Evolutionary conservation across 2,329 filamentous ascomycete species (phyloP).

Genomic region (Aureobasidium sp.): DNA sequence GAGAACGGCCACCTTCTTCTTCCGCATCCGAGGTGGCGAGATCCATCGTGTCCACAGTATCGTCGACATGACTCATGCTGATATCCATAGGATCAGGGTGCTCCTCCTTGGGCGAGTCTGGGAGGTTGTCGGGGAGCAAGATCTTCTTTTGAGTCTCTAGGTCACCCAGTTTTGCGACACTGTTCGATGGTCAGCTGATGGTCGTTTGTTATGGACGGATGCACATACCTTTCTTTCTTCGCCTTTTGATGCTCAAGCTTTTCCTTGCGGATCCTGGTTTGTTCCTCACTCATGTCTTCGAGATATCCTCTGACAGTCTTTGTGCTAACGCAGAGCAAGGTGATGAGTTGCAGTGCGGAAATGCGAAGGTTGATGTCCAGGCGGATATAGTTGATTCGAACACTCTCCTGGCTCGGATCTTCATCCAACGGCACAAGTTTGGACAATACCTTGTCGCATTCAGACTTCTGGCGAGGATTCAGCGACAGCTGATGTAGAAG

Average conservation of each 20-base stretch:
- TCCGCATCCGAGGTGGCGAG: conserved; percentile 48
- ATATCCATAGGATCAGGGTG: conserved; percentile 38
- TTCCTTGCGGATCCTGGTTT: conserved; percentile 90
- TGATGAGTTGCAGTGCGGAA: conserved; percentile 72
- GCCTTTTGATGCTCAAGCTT: conserved; percentile 88
- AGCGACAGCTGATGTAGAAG: conserved; percentile 77
- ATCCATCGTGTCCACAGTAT: conserved; percentile 48
- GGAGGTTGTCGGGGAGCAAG: conserved; percentile 62
- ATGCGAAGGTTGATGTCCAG: conserved; percentile 79
- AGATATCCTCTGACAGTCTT: conserved; percentile 80
- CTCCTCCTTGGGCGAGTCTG: conserved; percentile 47
- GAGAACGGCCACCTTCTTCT: conserved; percentile 55
- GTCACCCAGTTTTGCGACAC: conserved; percentile 32
- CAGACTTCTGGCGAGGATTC: conserved; percentile 57
- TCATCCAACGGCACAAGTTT: conserved; percentile 71
- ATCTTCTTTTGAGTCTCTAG: conserved; percentile 67
- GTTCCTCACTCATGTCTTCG: conserved; percentile 83
- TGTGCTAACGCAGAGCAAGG: conserved; percentile 76
- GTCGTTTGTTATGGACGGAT: neutral
- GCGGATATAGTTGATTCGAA: conserved; percentile 59
- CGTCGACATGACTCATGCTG: conserved; percentile 19
- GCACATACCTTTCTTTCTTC: conserved; percentile 40
- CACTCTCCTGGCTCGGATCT: conserved; percentile 67
- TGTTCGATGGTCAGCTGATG: neutral
- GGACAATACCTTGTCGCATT: conserved; percentile 69